These are phyloP conservation scores for Cruciata laevipes DNA, from an alignment of 257 asterid genomes.

Conservation along the genomic window DNA sequence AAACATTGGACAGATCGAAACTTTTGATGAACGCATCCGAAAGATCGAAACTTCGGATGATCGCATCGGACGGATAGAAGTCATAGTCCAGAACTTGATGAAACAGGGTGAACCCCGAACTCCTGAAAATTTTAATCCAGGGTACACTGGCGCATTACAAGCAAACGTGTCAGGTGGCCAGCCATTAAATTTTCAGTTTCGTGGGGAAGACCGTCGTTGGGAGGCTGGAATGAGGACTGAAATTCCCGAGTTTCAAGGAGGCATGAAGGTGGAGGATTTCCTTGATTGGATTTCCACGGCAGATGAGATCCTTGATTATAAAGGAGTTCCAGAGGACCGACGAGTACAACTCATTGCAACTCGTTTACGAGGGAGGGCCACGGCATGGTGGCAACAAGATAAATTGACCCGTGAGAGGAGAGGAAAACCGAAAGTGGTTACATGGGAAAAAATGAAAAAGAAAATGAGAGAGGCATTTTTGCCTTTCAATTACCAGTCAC, in stretches of 20 bases:
- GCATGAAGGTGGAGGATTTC: background rate
- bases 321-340: background rate
- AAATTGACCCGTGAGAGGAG: background rate
- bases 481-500: background rate
- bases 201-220: background rate
- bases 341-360: background rate
- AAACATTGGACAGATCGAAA: too few species aligned
- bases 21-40: too few species aligned
- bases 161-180: too few species aligned
- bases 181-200: too few species aligned
- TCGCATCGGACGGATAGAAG: too few species aligned
- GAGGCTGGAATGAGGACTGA: background rate
- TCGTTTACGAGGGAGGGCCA: background rate
- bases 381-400: background rate
- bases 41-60: too few species aligned
- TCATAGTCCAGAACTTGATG: too few species aligned
- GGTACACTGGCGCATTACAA: too few species aligned
- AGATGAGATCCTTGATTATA: background rate
- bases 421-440: background rate
- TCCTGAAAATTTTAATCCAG: too few species aligned
- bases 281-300: background rate
- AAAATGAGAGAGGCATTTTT: background rate
- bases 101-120: too few species aligned
- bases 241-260: background rate
- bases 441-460: background rate